Base-by-base conservation (phyloP, 2,329 filamentous ascomycete species). In the Colletotrichum coccodes region DNA sequence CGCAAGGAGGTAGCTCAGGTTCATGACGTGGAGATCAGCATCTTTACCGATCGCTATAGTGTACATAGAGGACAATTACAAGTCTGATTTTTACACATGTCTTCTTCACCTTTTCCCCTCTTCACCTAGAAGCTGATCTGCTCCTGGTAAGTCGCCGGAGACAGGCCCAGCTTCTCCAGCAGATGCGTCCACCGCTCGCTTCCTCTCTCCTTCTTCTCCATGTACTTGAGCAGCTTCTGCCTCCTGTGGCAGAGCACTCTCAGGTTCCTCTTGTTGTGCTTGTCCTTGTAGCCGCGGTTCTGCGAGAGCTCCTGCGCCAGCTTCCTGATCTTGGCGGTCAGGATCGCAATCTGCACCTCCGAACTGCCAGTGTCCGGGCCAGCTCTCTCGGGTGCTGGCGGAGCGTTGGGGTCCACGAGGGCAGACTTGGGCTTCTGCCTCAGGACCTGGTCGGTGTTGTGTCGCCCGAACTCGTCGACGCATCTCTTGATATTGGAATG, bases 311-410 rank as follows among this genome's bases (percentile, higher is more conserved):
- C 90, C 73, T 92, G 86, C 18, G 92, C 91, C 57, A 99, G 80
- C 28, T 92, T 90, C 71, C 94, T 87, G 78, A 99, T 99, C 87
- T 98, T 98, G 65, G 94, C 89, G 3, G 96, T 99, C 78, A 99
- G 81, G 74, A 99, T 97, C 52, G 94, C 95, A 73, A 97, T 94
- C 84, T 99, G 96, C n/a, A 99, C 97, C 82, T 99, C 96, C 7
- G 94, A 94, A 75, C 94, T 97, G 40, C 96, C 96, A 1, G 95
- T 99, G 78, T 99, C 96, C 6, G 92, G 92, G 0, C 96, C 96
- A n/a, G 91, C 90, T 36, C 97, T 91, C 30, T 73, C 72, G 66
- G 79, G 82, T 82, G 75, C 80, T 68, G 80, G 79, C 73, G 79
- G 77, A 18, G 74, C 76, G 60, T 81, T 76, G 74, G 83, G 76